Evolutionary conservation across 768 basidiomycete species (phyloP).

Genomic region (Sporobolomyces phaffii): DNA sequence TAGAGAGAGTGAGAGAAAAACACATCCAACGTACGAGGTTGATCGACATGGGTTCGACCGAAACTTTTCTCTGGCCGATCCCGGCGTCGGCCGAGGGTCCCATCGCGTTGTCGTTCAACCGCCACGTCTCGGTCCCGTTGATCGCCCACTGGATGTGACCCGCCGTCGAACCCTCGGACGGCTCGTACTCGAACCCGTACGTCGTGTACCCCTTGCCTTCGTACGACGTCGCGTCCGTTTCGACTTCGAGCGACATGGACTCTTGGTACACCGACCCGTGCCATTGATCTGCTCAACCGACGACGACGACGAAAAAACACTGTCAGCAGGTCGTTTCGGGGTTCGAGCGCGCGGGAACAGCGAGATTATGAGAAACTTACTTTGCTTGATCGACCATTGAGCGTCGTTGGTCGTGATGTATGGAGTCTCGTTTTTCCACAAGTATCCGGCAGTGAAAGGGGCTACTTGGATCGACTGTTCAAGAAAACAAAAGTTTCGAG

Average conservation of each 20-base stretch:
- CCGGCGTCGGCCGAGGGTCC: slow-evolving; percentile 58
- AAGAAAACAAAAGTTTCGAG: too few species aligned
- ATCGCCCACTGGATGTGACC: slow-evolving; percentile 77
- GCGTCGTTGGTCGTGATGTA: slow-evolving; percentile 56
- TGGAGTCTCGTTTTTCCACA: slow-evolving; percentile 55
- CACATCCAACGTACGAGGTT: slow-evolving; percentile 47
- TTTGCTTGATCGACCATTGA: slow-evolving; percentile 30
- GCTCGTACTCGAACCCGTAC: slow-evolving; percentile 34
- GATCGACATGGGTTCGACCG: slow-evolving; percentile 90
- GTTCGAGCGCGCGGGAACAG: too few species aligned
- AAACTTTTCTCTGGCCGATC: slow-evolving; percentile 61
- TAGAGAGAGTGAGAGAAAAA: neutral
- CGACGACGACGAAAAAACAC: neutral
- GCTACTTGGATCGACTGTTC: slow-evolving; percentile 58
- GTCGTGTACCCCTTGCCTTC: slow-evolving; percentile 19
- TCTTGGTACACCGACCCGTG: slow-evolving; percentile 32
- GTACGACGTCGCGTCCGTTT: slow-evolving; percentile 28
- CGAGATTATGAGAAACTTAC: too few species aligned
- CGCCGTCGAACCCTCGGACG: slow-evolving; percentile 46
- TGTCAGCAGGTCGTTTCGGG: too few species aligned
- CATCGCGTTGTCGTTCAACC: slow-evolving; percentile 58
- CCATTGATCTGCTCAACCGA: slow-evolving; percentile 17
- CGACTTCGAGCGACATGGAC: slow-evolving; percentile 19
- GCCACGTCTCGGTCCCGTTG: slow-evolving; percentile 65
- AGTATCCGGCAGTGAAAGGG: slow-evolving; percentile 55